phyloP scores from a whole-genome alignment of 169 alveolate species.

The Plasmodium yoelii region DNA sequence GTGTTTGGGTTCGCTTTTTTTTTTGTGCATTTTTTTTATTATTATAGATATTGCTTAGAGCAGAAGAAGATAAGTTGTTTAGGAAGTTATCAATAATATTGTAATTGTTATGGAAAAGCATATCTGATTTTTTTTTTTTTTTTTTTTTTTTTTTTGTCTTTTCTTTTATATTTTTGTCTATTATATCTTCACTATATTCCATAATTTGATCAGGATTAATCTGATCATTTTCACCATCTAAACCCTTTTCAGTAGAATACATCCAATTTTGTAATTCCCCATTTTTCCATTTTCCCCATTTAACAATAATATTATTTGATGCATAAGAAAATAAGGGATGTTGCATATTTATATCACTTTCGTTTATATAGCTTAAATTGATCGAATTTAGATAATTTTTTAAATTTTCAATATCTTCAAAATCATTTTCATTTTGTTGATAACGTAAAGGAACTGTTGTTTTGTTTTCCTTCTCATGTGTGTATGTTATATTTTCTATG shows the following conservation, averaged over 20 bases:
- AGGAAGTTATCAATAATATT: conserved; percentile 9
- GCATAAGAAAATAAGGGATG: conserved; percentile 41
- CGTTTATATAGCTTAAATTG: conserved; percentile 35
- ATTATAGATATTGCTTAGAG: conserved; percentile 1
- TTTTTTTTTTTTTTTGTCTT: conserved; percentile 10
- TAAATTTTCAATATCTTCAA: conserved; percentile 47
- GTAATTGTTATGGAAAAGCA: conserved; percentile 2
- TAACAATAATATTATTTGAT: conserved; percentile 51
- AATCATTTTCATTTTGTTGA: neutral
- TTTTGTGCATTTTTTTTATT: neutral
- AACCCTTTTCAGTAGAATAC: conserved; percentile 17
- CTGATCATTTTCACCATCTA: too few relatives aligned
- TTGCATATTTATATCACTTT: conserved; percentile 28
- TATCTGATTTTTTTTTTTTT: neutral
- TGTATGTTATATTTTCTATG: neutral
- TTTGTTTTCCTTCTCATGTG: neutral
- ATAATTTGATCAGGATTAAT: too few relatives aligned
- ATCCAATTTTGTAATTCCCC: conserved; percentile 58
- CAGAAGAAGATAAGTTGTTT: conserved; percentile 27
- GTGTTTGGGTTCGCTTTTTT: neutral
- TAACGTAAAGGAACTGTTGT: too few relatives aligned
- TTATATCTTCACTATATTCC: too few relatives aligned
- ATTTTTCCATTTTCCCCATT: conserved; percentile 65
- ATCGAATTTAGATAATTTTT: conserved; percentile 24
- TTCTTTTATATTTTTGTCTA: neutral